These are phyloP conservation scores for Cinnamomum chago DNA, from an alignment of 164 flowering plant species.

Conservation along the genomic window DNA sequence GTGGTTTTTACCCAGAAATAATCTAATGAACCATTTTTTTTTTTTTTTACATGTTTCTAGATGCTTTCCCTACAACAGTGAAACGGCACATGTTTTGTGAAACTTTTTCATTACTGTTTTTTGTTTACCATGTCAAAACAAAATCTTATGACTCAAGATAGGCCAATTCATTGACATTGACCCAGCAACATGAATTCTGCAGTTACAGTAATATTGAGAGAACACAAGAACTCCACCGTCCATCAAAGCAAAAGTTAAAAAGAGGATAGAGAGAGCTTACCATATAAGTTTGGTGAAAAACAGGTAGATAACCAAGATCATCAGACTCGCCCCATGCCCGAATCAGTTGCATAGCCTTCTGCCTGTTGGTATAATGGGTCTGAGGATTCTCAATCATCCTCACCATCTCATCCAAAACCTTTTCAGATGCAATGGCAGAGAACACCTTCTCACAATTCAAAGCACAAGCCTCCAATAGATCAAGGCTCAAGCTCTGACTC, in stretches of 20 bases:
- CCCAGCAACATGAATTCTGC: background rate
- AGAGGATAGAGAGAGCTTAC: constrained; percentile 23
- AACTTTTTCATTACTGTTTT: no score
- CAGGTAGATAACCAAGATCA: constrained; percentile 77
- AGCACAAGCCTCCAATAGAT: constrained; percentile 66
- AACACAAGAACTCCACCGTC: background rate
- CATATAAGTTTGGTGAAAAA: constrained; percentile 72
- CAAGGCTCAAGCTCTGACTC: constrained; percentile 57
- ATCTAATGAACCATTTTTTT: no score
- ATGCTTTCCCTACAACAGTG: no score
- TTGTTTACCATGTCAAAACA: no score
- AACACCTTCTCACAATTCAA: constrained; percentile 90
- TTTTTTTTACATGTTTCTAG: no score
- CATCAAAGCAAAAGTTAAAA: background rate
- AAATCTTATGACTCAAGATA: no score
- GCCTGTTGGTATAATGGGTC: constrained; percentile 35
- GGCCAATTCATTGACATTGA: no score
- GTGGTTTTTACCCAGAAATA: no score
- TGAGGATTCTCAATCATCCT: constrained; percentile 63
- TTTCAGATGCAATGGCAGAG: constrained; percentile 87
- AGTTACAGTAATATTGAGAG: no score
- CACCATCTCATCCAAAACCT: constrained; percentile 89
- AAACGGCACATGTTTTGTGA: no score
- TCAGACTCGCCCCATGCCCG: constrained; percentile 79
- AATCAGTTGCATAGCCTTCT: constrained; percentile 64